phyloP scores from a whole-genome alignment of 805 yeast genomes.

The Yarrowia porcina region DNA sequence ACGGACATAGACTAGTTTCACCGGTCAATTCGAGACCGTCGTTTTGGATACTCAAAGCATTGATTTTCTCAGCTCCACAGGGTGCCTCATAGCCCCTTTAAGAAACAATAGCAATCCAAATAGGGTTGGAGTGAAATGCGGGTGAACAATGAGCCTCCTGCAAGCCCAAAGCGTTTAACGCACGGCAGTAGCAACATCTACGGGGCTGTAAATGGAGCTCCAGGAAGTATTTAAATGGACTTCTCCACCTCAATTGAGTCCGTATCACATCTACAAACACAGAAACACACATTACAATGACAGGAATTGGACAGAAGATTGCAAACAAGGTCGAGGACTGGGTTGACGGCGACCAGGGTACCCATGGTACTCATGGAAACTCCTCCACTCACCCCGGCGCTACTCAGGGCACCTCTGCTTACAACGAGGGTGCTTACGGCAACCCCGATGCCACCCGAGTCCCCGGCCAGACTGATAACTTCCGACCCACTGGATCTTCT shows the following conservation, averaged over 20 bases:
- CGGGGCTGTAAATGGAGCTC: slow-evolving; percentile 8
- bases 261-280: background rate
- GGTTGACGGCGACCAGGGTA: slow-evolving; percentile 7
- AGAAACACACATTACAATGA: background rate
- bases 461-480: slow-evolving; percentile 18
- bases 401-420: background rate
- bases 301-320: background rate
- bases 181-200: slow-evolving; percentile 9
- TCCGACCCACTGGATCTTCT: slow-evolving; percentile 1
- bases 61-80: too few relatives aligned
- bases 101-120: slow-evolving; percentile 2
- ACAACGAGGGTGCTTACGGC: slow-evolving; percentile 8
- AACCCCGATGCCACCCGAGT: slow-evolving; percentile 7
- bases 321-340: slow-evolving; percentile 14
- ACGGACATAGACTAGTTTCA: background rate
- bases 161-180: slow-evolving; percentile 2
- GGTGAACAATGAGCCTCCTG: slow-evolving; percentile 13
- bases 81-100: background rate
- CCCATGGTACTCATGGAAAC: slow-evolving; percentile 7
- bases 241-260: background rate
- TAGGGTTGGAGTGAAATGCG: slow-evolving; percentile 19
- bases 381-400: background rate
- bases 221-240: background rate
- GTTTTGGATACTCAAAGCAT: background rate
- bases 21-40: background rate